Conservation (phyloP, 2,329 filamentous ascomycete genomes). For the Corynespora cassiicola region DNA sequence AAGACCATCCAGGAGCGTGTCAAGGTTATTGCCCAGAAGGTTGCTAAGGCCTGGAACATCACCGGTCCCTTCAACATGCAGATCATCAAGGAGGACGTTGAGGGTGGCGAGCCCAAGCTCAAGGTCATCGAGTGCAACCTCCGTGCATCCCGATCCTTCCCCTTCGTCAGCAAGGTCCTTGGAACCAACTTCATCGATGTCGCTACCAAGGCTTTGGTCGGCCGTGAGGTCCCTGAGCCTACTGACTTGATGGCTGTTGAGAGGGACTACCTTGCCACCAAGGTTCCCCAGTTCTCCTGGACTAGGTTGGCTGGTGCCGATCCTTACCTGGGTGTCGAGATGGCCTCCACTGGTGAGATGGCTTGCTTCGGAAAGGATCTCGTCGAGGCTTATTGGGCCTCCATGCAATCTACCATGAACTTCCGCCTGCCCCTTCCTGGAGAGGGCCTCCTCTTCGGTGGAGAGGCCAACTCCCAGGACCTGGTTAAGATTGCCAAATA, state of each 20-base stretch:
- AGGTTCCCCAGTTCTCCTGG: slow-evolving; percentile 99
- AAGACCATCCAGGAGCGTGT: slow-evolving; percentile 79
- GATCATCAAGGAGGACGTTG: slow-evolving; percentile 90
- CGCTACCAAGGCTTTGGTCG: slow-evolving; percentile 89
- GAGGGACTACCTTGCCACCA: slow-evolving; percentile 92
- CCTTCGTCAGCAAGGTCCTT: slow-evolving; percentile 96
- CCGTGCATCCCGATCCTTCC: slow-evolving; percentile 95
- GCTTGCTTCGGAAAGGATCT: slow-evolving; percentile 97
- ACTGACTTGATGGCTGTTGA: slow-evolving; percentile 87
- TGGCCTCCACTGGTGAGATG: slow-evolving; percentile 97
- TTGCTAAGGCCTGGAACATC: slow-evolving; percentile 95
- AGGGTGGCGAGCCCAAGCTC: slow-evolving; percentile 76
- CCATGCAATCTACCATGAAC: slow-evolving; percentile 97
- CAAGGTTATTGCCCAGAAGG: slow-evolving; percentile 95
- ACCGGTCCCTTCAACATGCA: slow-evolving; percentile 99
- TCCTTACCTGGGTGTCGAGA: slow-evolving; percentile 97
- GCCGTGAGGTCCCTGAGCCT: slow-evolving; percentile 82
- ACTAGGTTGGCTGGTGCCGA: slow-evolving; percentile 96
- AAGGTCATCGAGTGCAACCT: slow-evolving; percentile 99
- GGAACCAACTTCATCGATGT: slow-evolving; percentile 97
- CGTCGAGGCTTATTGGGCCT: slow-evolving; percentile 97
- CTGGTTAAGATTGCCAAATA: slow-evolving; percentile 85
- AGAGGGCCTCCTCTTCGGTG: slow-evolving; percentile 93
- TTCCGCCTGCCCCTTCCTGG: slow-evolving; percentile 95
- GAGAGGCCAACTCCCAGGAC: slow-evolving; percentile 74